Conservation (phyloP, 2,329 filamentous ascomycete species). For the Cordyceps sp. region DNA sequence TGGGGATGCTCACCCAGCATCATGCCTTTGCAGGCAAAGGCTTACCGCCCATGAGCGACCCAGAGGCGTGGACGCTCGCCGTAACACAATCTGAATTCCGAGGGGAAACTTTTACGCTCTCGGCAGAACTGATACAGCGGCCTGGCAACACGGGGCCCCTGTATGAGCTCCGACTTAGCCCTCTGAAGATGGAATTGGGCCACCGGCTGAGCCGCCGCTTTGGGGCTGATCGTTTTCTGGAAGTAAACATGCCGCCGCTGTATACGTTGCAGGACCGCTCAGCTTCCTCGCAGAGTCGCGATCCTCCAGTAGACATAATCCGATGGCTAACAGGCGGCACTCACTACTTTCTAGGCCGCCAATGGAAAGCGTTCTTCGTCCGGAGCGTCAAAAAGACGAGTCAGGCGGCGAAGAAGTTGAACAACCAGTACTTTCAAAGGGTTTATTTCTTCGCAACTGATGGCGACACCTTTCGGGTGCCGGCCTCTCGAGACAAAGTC, state of each 20-base stretch:
- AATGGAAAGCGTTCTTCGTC: slow-evolving; percentile 30
- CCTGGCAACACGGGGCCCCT: slow-evolving; percentile 17
- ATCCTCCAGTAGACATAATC: no score
- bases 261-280: no score
- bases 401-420: slow-evolving; percentile 13
- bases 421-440: slow-evolving; percentile 9
- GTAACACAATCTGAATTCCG: no score
- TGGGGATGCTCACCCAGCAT: slow-evolving; percentile 20
- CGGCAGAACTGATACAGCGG: slow-evolving; percentile 23
- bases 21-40: slow-evolving; percentile 23
- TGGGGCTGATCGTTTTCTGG: slow-evolving; percentile 40
- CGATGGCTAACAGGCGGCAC: slow-evolving; percentile 10
- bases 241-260: slow-evolving; percentile 36
- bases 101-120: no score
- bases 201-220: slow-evolving; percentile 38
- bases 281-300: no score
- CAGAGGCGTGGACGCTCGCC: slow-evolving; percentile 28
- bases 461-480: slow-evolving; percentile 22
- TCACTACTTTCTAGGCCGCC: slow-evolving; percentile 28
- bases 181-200: slow-evolving; percentile 28
- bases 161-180: slow-evolving; percentile 29
- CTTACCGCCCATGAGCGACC: slow-evolving; percentile 29
- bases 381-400: slow-evolving; percentile 22
- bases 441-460: slow-evolving; percentile 39
- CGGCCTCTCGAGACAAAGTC: slow-evolving; percentile 1